phyloP scores from a whole-genome alignment of 371 early-diverging fungal genomes.

The Apophysomyces trapeziformis region DNA sequence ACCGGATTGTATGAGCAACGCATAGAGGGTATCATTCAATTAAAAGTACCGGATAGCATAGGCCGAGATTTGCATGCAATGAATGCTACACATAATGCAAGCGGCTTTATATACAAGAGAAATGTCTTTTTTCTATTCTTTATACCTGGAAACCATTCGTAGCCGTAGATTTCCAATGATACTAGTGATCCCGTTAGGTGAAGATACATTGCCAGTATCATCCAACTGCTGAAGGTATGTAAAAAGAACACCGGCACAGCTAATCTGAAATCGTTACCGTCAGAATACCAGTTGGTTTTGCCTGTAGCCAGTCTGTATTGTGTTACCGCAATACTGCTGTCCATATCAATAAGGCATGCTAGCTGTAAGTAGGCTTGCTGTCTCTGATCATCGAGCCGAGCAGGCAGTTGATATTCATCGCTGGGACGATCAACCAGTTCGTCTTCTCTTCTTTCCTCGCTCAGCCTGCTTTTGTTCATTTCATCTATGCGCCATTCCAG shows the following conservation, averaged over 20 bases:
- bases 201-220: constrained; percentile 21
- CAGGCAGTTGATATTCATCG: not conserved
- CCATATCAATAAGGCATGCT: constrained; percentile 57
- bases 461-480: not conserved
- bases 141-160: constrained; percentile 28
- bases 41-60: constrained; percentile 55
- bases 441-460: not conserved
- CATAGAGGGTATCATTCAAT: not conserved
- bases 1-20: not conserved
- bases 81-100: constrained; percentile 20
- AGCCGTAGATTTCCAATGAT: constrained; percentile 33
- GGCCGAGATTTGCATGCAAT: constrained; percentile 57
- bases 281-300: not conserved
- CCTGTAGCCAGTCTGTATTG: not conserved
- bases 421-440: not conserved
- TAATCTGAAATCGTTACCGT: constrained; percentile 45
- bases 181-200: constrained; percentile 16
- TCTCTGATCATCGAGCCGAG: constrained; percentile 36
- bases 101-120: not conserved
- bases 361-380: constrained; percentile 54
- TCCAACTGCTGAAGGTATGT: constrained; percentile 46
- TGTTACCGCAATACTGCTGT: constrained; percentile 41
- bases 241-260: constrained; percentile 68
- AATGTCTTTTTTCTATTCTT: not conserved
- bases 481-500: constrained; percentile 27